A percentile compares a stretch with the other conserved stretches of the same genome.
Evolutionary conservation across 169 alveolate genomes (phyloP).

Genomic region (Perkinsus chesapeaki): DNA sequence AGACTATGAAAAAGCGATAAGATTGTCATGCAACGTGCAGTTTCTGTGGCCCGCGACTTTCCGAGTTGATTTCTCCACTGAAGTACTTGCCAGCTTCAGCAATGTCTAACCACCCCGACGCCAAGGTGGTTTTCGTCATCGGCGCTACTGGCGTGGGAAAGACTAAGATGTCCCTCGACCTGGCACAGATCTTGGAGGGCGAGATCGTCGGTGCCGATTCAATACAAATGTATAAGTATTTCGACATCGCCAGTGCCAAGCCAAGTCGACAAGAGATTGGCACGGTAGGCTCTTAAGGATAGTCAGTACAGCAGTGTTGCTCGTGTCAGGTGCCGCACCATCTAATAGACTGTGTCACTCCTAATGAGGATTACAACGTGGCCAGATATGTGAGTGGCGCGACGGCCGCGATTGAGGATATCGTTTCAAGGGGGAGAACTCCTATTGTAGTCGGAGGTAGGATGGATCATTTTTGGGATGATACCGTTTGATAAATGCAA

Average conservation of each 20-base stretch:
- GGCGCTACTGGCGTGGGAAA: not conserved
- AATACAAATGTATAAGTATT: not conserved
- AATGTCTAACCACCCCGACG: not conserved
- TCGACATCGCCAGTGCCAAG: not conserved
- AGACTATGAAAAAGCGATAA: not conserved
- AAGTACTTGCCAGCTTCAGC: not conserved
- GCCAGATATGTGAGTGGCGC: slow-evolving; percentile 12
- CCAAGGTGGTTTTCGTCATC: not conserved
- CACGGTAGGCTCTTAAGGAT: not conserved
- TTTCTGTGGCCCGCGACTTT: not conserved
- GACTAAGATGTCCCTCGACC: not conserved
- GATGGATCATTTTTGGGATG: too few relatives aligned
- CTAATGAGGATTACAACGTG: not conserved
- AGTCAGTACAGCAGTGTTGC: not conserved
- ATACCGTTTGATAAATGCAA: too few relatives aligned
- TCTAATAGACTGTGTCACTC: not conserved
- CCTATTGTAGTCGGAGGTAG: slow-evolving; percentile 60
- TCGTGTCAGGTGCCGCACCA: not conserved
- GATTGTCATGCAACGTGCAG: not conserved
- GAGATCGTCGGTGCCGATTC: not conserved
- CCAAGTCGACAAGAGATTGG: not conserved
- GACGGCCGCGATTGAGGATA: slow-evolving; percentile 23
- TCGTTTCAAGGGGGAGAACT: slow-evolving; percentile 27
- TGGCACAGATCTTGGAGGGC: not conserved
- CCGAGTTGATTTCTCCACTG: not conserved